Evolutionary conservation across 257 asterid genomes (phyloP).

Genomic region (Solanum stenotomum): DNA sequence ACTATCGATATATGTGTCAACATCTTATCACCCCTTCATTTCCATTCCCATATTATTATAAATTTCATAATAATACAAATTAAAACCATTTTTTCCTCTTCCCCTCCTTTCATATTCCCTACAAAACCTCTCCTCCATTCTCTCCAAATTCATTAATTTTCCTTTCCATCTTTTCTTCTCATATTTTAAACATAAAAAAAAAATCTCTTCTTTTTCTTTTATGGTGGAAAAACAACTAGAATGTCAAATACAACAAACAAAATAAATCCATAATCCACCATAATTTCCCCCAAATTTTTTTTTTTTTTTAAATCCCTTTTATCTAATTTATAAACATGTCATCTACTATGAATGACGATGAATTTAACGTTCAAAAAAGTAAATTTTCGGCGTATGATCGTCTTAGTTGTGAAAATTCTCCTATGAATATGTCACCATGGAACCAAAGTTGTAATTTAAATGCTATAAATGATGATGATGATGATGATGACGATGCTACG

Average conservation of each 20-base stretch:
- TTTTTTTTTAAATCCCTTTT: neutral
- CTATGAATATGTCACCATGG: conserved; percentile 48
- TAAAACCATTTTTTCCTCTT: neutral
- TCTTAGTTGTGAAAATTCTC: conserved; percentile 28
- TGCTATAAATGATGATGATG: neutral
- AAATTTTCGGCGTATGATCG: conserved; percentile 29
- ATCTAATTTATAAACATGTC: conserved; percentile 12
- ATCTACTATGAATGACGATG: conserved; percentile 14
- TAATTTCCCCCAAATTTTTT: neutral
- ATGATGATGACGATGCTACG: neutral
- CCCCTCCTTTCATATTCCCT: conserved; percentile 5
- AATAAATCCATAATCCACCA: neutral
- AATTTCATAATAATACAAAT: neutral
- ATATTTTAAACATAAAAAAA: neutral
- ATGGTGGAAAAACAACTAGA: neutral
- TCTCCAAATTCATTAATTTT: neutral
- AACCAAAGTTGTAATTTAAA: conserved; percentile 23
- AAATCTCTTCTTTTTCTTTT: neutral
- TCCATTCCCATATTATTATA: neutral
- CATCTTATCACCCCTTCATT: neutral
- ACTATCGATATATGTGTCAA: neutral
- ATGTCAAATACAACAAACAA: neutral
- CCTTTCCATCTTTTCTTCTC: neutral
- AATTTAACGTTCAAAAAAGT: conserved; percentile 15
- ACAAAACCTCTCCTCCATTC: conserved; percentile 19